Percentiles rank a stretch among this genome's conserved stretches.
These are phyloP conservation scores for Phytopythium cucurbitacearum DNA, from an alignment of 352 stramenopile species.

Conservation along the genomic window DNA sequence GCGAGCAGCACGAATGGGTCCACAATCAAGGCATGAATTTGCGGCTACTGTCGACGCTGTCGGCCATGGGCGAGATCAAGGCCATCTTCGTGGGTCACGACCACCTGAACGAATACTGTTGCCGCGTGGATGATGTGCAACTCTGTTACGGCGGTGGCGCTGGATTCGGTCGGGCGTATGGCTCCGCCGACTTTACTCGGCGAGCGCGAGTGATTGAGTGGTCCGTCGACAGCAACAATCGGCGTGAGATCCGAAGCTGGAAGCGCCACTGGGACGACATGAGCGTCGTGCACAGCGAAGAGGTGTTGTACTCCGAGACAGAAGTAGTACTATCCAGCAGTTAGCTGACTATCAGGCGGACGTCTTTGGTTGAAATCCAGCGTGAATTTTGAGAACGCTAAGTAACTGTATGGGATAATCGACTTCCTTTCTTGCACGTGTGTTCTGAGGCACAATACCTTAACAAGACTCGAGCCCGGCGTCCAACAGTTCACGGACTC, in stretches of 20 bases:
- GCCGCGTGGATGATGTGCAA: conserved; percentile 30
- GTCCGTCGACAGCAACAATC: conserved; percentile 26
- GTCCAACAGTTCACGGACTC: no score
- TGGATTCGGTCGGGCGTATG: conserved; percentile 41
- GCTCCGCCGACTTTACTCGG: conserved; percentile 21
- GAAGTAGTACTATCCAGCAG: no score
- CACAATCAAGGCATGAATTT: conserved; percentile 31
- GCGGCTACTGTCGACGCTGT: conserved; percentile 33
- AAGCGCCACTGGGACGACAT: conserved; percentile 18
- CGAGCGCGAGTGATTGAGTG: conserved; percentile 56
- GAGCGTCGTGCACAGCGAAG: conserved; percentile 11
- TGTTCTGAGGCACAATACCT: no score
- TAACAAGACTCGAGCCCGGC: no score
- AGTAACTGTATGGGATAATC: no score
- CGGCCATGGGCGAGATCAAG: conserved; percentile 53
- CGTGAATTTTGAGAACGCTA: no score
- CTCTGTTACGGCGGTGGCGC: conserved; percentile 53
- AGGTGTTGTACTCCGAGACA: conserved; percentile 23
- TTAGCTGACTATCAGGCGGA: no score
- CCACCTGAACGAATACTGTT: conserved; percentile 62
- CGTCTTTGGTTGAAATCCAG: no score
- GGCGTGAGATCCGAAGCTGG: conserved; percentile 15
- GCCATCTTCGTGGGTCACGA: conserved; percentile 56
- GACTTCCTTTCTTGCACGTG: no score
- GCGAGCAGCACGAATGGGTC: conserved; percentile 35